These are phyloP conservation scores for Maudiozyma bulderi DNA, from an alignment of 805 yeast genomes.

Conservation along the genomic window DNA sequence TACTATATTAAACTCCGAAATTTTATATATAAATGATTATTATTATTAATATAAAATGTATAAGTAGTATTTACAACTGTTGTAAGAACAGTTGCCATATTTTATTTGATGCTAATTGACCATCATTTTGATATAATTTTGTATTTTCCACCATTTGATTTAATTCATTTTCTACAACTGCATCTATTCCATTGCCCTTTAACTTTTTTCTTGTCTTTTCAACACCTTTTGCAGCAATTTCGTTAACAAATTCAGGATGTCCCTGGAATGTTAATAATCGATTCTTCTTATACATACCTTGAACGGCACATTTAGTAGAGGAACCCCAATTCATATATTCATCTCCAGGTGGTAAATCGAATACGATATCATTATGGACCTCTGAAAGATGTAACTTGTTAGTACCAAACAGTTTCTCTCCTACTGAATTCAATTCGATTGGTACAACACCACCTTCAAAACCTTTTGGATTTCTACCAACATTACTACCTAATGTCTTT, in stretches of 20 bases:
- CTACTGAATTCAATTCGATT: constrained; percentile 36
- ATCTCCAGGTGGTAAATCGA: constrained; percentile 29
- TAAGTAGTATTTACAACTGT: neutral
- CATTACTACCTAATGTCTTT: constrained; percentile 52
- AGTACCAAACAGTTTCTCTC: constrained; percentile 13
- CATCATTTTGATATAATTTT: neutral
- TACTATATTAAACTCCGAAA: too few relatives aligned
- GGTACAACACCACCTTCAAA: constrained; percentile 64
- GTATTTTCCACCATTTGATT: neutral
- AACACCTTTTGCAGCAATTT: constrained; percentile 14
- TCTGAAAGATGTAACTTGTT: constrained; percentile 37
- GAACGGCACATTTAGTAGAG: constrained; percentile 47
- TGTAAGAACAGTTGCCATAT: neutral
- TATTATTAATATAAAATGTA: too few relatives aligned
- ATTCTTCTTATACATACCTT: constrained; percentile 51
- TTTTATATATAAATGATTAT: too few relatives aligned
- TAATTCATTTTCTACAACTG: neutral
- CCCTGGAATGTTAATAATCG: constrained; percentile 70
- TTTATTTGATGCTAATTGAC: neutral
- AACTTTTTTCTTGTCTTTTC: constrained; percentile 1
- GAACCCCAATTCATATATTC: constrained; percentile 38
- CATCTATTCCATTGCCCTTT: neutral
- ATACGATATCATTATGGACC: constrained; percentile 50
- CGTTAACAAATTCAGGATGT: constrained; percentile 69
- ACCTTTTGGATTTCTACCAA: constrained; percentile 49